These are phyloP conservation scores for Candida taoyuanica DNA, from an alignment of 805 yeast genomes.

Conservation along the genomic window DNA sequence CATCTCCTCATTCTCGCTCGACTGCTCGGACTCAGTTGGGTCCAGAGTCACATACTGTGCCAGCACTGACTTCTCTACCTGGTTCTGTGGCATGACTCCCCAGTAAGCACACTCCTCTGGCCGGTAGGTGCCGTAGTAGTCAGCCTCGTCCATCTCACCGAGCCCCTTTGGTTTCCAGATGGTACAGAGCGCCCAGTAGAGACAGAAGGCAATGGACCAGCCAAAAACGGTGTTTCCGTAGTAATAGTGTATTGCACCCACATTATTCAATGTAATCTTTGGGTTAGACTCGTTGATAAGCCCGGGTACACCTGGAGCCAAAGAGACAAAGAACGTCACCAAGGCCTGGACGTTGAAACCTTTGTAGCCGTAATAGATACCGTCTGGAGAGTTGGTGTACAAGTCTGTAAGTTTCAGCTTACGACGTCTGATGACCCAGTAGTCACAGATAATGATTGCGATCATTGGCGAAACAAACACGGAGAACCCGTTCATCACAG, in stretches of 20 bases:
- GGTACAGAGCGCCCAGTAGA: conserved; percentile 28
- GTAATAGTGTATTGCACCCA: conserved; percentile 39
- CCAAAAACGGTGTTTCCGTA: conserved; percentile 41
- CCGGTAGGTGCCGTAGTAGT: conserved; percentile 11
- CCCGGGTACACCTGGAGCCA: conserved; percentile 50
- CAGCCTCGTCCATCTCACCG: conserved; percentile 13
- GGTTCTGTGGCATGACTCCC: conserved; percentile 12
- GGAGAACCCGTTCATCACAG: conserved; percentile 33
- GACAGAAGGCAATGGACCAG: conserved; percentile 34
- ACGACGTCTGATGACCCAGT: conserved; percentile 32
- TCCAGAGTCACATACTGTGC: conserved; percentile 6
- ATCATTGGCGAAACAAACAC: conserved; percentile 33
- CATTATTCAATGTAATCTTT: conserved; percentile 15
- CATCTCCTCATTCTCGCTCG: neutral
- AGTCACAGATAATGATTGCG: conserved; percentile 36
- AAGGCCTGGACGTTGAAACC: conserved; percentile 43
- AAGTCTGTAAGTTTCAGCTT: conserved; percentile 31
- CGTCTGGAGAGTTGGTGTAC: conserved; percentile 27
- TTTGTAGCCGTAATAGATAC: conserved; percentile 31
- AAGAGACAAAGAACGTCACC: conserved; percentile 35
- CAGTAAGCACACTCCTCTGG: conserved; percentile 9
- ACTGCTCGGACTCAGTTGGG: neutral
- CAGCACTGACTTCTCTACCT: conserved; percentile 7
- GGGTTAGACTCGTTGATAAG: conserved; percentile 32
- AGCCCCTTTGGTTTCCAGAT: conserved; percentile 9